phyloP scores from a whole-genome alignment of 2,329 filamentous ascomycete genomes.

The Boeremia lycopersici region DNA sequence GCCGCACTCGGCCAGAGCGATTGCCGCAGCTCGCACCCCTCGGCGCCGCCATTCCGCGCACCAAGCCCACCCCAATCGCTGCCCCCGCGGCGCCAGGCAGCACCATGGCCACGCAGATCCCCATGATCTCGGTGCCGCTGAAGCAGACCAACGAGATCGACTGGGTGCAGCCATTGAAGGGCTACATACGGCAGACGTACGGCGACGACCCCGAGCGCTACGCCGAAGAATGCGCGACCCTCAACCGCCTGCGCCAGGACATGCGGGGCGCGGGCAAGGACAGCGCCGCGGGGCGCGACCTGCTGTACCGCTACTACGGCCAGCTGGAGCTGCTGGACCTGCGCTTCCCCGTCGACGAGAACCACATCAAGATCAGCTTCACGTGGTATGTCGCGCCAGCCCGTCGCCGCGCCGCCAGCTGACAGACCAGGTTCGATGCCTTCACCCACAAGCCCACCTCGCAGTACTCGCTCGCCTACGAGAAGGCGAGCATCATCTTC shows the following conservation, averaged over 20 bases:
- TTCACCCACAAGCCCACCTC: constrained; percentile 98
- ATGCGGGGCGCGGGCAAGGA: constrained; percentile 98
- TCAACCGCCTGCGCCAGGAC: constrained; percentile 95
- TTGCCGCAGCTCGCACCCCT: neutral
- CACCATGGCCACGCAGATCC: constrained; percentile 62
- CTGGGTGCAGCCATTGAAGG: constrained; percentile 91
- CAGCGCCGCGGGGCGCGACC: constrained; percentile 88
- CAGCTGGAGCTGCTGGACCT: constrained; percentile 94
- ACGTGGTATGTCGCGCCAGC: constrained; percentile 72
- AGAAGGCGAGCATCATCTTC: constrained; percentile 99
- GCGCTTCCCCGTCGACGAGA: constrained; percentile 95
- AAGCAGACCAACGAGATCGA: constrained; percentile 97
- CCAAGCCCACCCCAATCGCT: constrained; percentile 23
- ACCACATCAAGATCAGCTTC: constrained; percentile 98
- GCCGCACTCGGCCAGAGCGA: neutral
- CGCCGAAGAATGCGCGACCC: constrained; percentile 89
- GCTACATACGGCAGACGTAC: constrained; percentile 91
- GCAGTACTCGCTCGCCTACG: constrained; percentile 95
- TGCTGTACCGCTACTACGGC: constrained; percentile 96
- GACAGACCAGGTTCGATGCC: constrained; percentile 85
- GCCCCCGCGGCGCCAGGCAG: constrained; percentile 18
- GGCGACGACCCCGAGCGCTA: constrained; percentile 97
- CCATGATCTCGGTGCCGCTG: constrained; percentile 93
- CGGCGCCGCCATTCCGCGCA: constrained; percentile 19
- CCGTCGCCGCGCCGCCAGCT: constrained; percentile 18